A percentile compares a stretch with the other conserved stretches of the same genome.
Evolutionary conservation across 805 yeast genomes (phyloP).

Genomic region (Lachancea dasiensis): DNA sequence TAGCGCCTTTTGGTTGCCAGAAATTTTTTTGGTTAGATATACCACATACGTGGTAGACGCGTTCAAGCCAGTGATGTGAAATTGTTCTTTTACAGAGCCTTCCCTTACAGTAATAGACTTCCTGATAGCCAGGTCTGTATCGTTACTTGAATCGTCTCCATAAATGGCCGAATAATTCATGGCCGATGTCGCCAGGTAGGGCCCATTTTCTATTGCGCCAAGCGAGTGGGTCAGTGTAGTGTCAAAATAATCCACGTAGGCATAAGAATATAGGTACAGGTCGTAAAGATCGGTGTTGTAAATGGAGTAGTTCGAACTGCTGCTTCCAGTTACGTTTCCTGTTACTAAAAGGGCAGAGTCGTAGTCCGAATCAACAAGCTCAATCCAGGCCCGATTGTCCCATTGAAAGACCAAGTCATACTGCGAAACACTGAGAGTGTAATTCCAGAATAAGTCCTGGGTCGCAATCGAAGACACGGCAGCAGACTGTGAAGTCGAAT

Average conservation of each 20-base stretch:
- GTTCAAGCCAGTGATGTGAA: constrained; percentile 56
- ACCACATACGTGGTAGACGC: constrained; percentile 58
- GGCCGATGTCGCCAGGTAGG: constrained; percentile 31
- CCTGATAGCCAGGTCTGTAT: constrained; percentile 15
- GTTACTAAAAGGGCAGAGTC: constrained; percentile 61
- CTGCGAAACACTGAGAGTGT: constrained; percentile 61
- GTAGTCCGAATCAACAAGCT: constrained; percentile 64
- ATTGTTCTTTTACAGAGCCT: constrained; percentile 51
- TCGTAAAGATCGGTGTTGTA: constrained; percentile 28
- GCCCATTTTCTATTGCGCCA: constrained; percentile 64
- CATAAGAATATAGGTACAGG: constrained; percentile 44
- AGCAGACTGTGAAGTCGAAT: constrained; percentile 11
- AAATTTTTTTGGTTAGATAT: constrained; percentile 47
- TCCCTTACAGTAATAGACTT: constrained; percentile 40
- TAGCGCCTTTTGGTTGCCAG: constrained; percentile 29
- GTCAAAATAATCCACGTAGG: constrained; percentile 32
- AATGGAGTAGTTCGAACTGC: constrained; percentile 17
- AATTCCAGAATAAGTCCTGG: constrained; percentile 41
- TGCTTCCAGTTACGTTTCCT: constrained; percentile 38
- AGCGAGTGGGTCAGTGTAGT: constrained; percentile 46
- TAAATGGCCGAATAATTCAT: constrained; percentile 1
- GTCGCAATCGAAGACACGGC: not conserved
- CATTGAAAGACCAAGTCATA: constrained; percentile 61
- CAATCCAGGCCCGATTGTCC: constrained; percentile 53
- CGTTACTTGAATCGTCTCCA: constrained; percentile 23